phyloP scores from a whole-genome alignment of 2,329 filamentous ascomycete genomes.

The Apiospora hydei region DNA sequence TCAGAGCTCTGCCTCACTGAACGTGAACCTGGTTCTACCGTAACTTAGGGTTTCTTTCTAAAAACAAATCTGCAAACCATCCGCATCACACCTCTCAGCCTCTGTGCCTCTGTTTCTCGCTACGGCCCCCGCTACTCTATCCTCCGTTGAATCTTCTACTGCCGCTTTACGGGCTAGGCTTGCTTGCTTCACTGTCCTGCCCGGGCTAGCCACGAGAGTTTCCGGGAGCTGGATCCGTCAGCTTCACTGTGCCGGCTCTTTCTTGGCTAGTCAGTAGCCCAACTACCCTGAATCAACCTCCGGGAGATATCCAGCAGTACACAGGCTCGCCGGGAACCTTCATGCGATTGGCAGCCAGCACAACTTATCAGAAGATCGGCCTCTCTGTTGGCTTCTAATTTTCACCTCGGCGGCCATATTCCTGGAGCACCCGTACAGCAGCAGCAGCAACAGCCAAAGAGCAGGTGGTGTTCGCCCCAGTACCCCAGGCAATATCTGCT shows the following conservation, averaged over 20 bases:
- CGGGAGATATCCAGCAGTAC: background rate
- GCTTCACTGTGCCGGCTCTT: background rate
- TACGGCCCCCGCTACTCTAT: background rate
- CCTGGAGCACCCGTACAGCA: background rate
- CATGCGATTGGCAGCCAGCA: constrained; percentile 2
- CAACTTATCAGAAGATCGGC: background rate
- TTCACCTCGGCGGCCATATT: background rate
- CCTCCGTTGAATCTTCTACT: background rate
- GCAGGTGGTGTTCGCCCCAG: constrained; percentile 13
- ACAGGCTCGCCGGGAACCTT: constrained; percentile 14
- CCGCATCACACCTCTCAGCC: constrained; percentile 3
- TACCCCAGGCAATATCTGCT: constrained; percentile 32
- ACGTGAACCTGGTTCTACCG: constrained; percentile 1
- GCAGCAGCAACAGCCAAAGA: background rate
- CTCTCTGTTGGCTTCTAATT: background rate
- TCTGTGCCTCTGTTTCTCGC: background rate
- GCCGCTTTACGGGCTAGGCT: background rate
- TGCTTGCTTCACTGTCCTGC: constrained; percentile 8
- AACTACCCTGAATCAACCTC: constrained; percentile 13
- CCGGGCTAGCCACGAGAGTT: constrained; percentile 18
- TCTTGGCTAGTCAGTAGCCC: background rate
- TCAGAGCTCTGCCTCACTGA: constrained; percentile 21
- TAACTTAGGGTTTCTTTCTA: constrained; percentile 13
- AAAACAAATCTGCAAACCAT: constrained; percentile 19
- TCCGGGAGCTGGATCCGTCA: constrained; percentile 1